Evolutionary conservation across 257 asterid genomes (phyloP).

Genomic region (Ocimum tenuiflorum): DNA sequence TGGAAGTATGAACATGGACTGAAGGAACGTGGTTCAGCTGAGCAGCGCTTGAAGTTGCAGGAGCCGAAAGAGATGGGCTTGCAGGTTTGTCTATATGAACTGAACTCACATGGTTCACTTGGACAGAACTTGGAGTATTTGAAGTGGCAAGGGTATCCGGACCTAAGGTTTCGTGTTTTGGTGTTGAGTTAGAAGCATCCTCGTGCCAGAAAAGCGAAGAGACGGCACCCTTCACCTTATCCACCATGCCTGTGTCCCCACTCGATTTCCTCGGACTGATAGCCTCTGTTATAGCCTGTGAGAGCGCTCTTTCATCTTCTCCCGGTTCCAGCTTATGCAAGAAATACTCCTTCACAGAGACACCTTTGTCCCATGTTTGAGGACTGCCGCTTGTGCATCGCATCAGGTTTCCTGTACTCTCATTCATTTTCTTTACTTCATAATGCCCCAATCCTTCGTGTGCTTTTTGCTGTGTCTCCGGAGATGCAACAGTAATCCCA

Average conservation of each 20-base stretch:
- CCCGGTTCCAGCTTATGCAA: constrained; percentile 82
- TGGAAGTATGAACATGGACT: constrained; percentile 21
- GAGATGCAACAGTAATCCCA: constrained; percentile 31
- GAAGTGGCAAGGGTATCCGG: constrained; percentile 9
- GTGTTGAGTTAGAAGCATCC: constrained; percentile 22
- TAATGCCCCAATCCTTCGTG: background rate
- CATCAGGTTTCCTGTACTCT: constrained; percentile 21
- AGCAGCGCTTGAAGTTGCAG: background rate
- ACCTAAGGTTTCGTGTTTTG: constrained; percentile 17
- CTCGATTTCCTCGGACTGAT: constrained; percentile 54
- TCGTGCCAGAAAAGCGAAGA: constrained; percentile 61
- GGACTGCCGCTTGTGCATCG: constrained; percentile 26
- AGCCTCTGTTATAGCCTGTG: constrained; percentile 80
- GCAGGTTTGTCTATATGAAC: background rate
- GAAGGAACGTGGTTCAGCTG: constrained; percentile 5
- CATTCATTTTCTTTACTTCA: constrained; percentile 10
- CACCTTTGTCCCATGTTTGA: constrained; percentile 69
- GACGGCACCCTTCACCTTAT: constrained; percentile 67
- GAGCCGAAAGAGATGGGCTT: background rate
- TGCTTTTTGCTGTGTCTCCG: constrained; percentile 14
- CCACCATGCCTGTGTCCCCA: constrained; percentile 53
- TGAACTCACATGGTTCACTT: background rate
- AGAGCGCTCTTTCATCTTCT: constrained; percentile 79
- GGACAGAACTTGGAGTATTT: background rate
- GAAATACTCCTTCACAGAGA: constrained; percentile 76